These are phyloP conservation scores for Rhizopogon roseolus DNA, from an alignment of 768 basidiomycete species.

Conservation along the genomic window DNA sequence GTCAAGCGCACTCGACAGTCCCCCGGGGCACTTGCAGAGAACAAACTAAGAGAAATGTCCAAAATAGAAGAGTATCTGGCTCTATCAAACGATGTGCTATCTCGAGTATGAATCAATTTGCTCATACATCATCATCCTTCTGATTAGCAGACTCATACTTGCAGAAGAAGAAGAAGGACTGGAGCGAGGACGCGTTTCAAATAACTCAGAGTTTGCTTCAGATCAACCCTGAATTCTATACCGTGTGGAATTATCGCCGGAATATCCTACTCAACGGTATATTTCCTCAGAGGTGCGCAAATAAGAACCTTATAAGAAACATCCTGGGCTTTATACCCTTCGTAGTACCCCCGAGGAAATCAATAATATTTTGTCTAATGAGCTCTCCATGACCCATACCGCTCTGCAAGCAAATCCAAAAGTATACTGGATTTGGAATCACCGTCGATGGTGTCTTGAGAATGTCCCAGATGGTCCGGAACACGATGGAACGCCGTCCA, in stretches of 20 bases:
- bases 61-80: conserved; percentile 75
- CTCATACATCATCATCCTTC: not conserved
- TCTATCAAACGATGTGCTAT: conserved; percentile 58
- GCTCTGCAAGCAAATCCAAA: conserved; percentile 87
- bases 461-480: conserved; percentile 74
- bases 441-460: conserved; percentile 92
- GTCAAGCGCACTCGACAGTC: conserved; percentile 60
- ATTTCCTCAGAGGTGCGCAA: conserved; percentile 58
- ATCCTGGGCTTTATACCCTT: conserved; percentile 9
- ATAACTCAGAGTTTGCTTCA: conserved; percentile 73
- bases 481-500: conserved; percentile 32
- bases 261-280: conserved; percentile 69
- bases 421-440: conserved; percentile 99
- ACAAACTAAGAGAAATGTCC: conserved; percentile 62
- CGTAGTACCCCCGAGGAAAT: conserved; percentile 55
- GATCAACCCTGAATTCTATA: conserved; percentile 93
- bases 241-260: conserved; percentile 92
- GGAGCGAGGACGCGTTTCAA: conserved; percentile 69
- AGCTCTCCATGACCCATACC: conserved; percentile 75
- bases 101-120: conserved; percentile 43
- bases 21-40: conserved; percentile 58
- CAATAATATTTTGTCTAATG: conserved; percentile 61
- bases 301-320: not conserved
- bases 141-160: conserved; percentile 5
- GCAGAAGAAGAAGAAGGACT: conserved; percentile 70